Evolutionary conservation across 441 rosid genomes (phyloP).

Genomic region (Corymbia citriodora): DNA sequence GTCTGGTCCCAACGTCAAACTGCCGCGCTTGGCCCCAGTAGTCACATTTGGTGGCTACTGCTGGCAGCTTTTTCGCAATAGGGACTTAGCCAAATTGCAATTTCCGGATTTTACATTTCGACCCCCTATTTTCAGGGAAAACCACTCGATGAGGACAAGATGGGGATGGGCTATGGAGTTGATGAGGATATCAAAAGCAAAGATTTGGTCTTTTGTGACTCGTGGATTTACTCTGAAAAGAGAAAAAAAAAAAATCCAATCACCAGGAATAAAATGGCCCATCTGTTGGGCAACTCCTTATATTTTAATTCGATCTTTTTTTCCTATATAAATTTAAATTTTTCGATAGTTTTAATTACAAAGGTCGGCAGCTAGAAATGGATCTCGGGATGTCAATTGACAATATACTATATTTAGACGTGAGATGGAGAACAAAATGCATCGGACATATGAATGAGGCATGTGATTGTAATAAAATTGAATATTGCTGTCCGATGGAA

Average conservation of each 20-base stretch:
- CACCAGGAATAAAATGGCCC: not conserved
- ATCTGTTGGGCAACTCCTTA: not conserved
- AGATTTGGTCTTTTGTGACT: not conserved
- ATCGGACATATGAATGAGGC: not conserved
- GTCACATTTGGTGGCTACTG: not conserved
- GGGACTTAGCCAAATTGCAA: not conserved
- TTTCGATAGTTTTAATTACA: not conserved
- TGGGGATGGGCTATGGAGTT: not conserved
- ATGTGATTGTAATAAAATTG: not conserved
- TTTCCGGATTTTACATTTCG: not conserved
- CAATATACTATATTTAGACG: not conserved
- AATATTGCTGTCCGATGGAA: not conserved
- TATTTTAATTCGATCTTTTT: not conserved
- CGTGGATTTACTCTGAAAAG: not conserved
- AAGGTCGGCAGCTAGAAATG: fast-evolving
- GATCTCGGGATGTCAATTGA: not conserved
- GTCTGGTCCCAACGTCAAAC: not conserved
- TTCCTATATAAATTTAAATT: not conserved
- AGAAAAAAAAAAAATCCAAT: not conserved
- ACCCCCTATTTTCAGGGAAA: not conserved
- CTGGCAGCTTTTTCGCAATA: not conserved
- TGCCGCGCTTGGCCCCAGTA: not conserved
- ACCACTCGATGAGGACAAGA: not conserved
- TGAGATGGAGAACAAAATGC: not conserved
- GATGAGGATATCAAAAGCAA: not conserved